Evolutionary conservation across 2,329 filamentous ascomycete genomes (phyloP).

Genomic region (Pyrenophora graminea): DNA sequence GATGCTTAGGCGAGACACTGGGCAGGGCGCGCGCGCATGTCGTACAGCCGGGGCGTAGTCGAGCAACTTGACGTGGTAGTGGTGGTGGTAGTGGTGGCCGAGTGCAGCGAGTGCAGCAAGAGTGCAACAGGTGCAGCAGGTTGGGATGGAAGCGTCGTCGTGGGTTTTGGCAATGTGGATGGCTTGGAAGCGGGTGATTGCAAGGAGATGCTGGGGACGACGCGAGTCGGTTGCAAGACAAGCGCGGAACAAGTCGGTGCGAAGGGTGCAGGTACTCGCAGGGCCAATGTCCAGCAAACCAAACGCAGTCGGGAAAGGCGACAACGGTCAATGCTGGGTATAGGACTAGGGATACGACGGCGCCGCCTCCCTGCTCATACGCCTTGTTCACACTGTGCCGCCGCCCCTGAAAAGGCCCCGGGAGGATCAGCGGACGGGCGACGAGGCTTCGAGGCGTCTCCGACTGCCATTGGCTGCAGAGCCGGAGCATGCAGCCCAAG

Average conservation of each 20-base stretch:
- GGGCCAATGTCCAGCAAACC: conserved; percentile 3
- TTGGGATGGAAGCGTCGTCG: conserved; percentile 2
- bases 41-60: conserved; percentile 6
- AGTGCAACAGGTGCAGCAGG: conserved; percentile 1
- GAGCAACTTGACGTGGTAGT: background rate
- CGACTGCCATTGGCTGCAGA: conserved; percentile 18
- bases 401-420: conserved; percentile 18
- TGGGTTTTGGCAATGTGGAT: conserved; percentile 3
- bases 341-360: background rate
- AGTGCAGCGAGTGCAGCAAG: background rate
- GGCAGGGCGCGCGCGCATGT: conserved; percentile 19
- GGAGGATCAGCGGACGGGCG: conserved; percentile 16
- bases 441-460: conserved; percentile 1
- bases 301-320: conserved; percentile 8
- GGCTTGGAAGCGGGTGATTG: background rate
- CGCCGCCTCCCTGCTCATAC: background rate
- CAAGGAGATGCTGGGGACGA: conserved; percentile 7
- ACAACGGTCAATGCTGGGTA: conserved; percentile 8
- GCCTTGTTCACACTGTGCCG: conserved; percentile 9
- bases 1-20: conserved; percentile 9
- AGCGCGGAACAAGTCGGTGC: background rate
- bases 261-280: conserved; percentile 7
- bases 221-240: background rate
- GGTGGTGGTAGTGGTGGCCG: too few species aligned
- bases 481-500: conserved; percentile 9